Conservation (phyloP, 1,284 basidiomycete species). For the Mycena sp. region DNA sequence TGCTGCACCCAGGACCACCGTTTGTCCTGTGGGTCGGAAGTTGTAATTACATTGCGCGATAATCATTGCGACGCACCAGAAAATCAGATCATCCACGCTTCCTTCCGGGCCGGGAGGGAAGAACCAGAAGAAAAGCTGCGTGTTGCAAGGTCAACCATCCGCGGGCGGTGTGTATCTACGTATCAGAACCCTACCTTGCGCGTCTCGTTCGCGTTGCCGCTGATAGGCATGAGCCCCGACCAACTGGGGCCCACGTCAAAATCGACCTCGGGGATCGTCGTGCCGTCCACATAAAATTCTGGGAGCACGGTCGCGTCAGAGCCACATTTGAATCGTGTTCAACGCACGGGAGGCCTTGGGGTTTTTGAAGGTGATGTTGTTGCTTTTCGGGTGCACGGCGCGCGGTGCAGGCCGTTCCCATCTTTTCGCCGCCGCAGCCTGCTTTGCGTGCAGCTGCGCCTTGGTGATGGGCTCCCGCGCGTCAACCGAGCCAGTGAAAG, state of each 20-base stretch:
- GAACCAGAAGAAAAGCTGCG: slow-evolving; percentile 92
- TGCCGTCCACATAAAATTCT: slow-evolving; percentile 82
- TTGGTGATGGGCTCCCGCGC: slow-evolving; percentile 45
- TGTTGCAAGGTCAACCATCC: no score
- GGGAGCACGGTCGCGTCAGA: background rate
- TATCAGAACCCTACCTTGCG: slow-evolving; percentile 58
- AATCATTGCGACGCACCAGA: slow-evolving; percentile 60
- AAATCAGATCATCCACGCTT: slow-evolving; percentile 75
- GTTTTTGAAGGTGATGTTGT: slow-evolving; percentile 79
- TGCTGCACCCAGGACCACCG: slow-evolving; percentile 72
- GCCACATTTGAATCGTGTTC: background rate
- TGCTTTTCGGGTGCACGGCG: slow-evolving; percentile 38
- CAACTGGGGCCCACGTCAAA: slow-evolving; percentile 82
- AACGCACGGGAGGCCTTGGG: slow-evolving; percentile 68
- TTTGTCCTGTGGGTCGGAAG: slow-evolving; percentile 50
- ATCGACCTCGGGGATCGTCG: slow-evolving; percentile 70
- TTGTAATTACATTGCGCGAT: background rate
- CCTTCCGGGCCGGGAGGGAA: slow-evolving; percentile 81
- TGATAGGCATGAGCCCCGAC: slow-evolving; percentile 79
- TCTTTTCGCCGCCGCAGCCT: slow-evolving; percentile 52
- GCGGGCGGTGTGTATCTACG: no score
- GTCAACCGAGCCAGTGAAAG: slow-evolving; percentile 18
- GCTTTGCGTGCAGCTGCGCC: slow-evolving; percentile 48
- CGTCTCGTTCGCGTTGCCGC: slow-evolving; percentile 65
- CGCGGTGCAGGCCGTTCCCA: slow-evolving; percentile 42